Base-by-base conservation (phyloP, 495 filamentous ascomycete genomes). In the Echria macrotheca region DNA sequence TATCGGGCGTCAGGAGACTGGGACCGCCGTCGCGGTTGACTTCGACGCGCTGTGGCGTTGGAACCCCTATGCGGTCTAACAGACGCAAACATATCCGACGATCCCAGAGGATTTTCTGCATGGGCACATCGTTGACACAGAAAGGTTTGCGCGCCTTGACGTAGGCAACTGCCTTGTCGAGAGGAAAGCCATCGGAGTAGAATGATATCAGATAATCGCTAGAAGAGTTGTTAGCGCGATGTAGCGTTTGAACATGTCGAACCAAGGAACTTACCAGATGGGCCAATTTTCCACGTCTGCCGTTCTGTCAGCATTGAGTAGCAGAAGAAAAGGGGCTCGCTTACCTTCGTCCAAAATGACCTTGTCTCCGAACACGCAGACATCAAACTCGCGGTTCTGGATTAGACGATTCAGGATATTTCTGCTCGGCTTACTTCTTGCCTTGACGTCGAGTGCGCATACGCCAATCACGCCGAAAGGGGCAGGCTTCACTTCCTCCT, bases 71-170 rank as follows among this genome's bases (percentile, higher is more conserved):
- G 39, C 83, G 79, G 63, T 97, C 93, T 41, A 99, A 70, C 25
- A 99, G 85, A 31, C 74, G 79, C 37, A 99, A 72, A 51, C 93
- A 96, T 14, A 96, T 72, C 33, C 93, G 82, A 22, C 93, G 82
- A 68, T 99, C 93, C 93, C 93, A 99, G 15, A 99, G 71, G 14
- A 99, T 82, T 70, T 93, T 94, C 66, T 99, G 93, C 93, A 99
- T 96, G 2, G 87, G 87, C 42, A 99, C 69, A 58, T 99, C 91
- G 67, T 99, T 99, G 61, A 99, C 87, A 61, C 90, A 95, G 51
- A 95, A 96, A 9, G 93, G 94, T 61, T 91, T 95, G 31, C 93
- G 83, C 8, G 95, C 77, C 52, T 85, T 85, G 35, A 86, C 85
- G 65, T 99, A 99, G 11, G 89, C 86, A 58, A 97, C 94, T 4